Conservation (phyloP, 805 yeast genomes). For the Starmerella geochares region DNA sequence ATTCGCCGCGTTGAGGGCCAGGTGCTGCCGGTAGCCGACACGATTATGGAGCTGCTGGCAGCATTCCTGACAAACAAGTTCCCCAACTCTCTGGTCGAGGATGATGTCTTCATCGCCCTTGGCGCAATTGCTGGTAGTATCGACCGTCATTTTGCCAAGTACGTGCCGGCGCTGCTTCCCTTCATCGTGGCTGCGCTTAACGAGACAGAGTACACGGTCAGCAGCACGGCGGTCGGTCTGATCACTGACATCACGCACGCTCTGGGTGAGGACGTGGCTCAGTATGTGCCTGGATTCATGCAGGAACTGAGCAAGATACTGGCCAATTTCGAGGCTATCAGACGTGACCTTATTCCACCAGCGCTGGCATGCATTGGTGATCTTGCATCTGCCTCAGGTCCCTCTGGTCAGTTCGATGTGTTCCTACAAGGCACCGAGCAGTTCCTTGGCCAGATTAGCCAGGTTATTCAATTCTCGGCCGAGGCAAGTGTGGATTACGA, state of each 20-base stretch:
- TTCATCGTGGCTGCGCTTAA: conserved; percentile 66
- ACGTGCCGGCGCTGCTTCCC: conserved; percentile 75
- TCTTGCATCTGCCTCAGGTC: conserved; percentile 79
- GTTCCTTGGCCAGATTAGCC: conserved; percentile 39
- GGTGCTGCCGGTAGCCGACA: conserved; percentile 62
- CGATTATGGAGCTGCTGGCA: conserved; percentile 72
- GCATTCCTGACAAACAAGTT: conserved; percentile 54
- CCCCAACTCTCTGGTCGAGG: conserved; percentile 75
- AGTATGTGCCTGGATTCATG: conserved; percentile 75
- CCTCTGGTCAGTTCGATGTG: conserved; percentile 61
- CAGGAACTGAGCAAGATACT: conserved; percentile 65
- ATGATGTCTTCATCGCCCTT: conserved; percentile 85
- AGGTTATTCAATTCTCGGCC: conserved; percentile 26
- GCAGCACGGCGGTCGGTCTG: conserved; percentile 85
- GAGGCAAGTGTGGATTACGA: conserved; percentile 62
- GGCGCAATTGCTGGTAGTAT: conserved; percentile 80
- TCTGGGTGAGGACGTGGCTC: conserved; percentile 59
- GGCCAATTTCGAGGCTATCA: conserved; percentile 48
- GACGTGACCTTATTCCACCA: conserved; percentile 74
- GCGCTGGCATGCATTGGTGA: conserved; percentile 93
- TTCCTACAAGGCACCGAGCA: conserved; percentile 72
- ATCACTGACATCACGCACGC: conserved; percentile 92
- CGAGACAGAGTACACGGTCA: conserved; percentile 72
- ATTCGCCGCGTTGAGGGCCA: conserved; percentile 62
- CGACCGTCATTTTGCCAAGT: conserved; percentile 59